Percentiles rank a stretch among this genome's conserved stretches.
Evolutionary conservation across 768 basidiomycete species (phyloP).

Genomic region (Pisolithus albus): DNA sequence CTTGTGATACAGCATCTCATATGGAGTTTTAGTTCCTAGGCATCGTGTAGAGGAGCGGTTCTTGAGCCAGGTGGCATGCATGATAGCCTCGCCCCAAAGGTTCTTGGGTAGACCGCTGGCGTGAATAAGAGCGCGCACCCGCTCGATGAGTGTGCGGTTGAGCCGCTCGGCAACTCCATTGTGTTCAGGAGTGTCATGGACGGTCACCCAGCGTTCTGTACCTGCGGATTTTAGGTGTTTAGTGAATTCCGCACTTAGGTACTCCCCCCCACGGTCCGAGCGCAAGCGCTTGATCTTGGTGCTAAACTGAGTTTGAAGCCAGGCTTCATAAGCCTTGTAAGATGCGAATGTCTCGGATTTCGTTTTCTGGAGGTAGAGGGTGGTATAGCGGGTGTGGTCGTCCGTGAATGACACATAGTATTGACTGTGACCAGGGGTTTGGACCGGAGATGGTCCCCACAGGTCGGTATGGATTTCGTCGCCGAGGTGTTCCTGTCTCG

Average conservation of each 20-base stretch:
- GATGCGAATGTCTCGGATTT: conserved; percentile 9
- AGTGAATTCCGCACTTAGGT: conserved; percentile 17
- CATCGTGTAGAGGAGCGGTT: not conserved
- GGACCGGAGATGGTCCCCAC: conserved; percentile 37
- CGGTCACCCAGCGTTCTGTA: conserved; percentile 27
- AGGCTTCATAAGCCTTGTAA: conserved; percentile 1
- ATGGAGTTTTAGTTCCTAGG: not conserved
- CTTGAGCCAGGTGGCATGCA: not conserved
- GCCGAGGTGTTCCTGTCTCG: not conserved
- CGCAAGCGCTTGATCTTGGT: not conserved
- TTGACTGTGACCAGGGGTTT: conserved; percentile 12
- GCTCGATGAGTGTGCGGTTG: not conserved
- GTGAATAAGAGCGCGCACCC: not conserved
- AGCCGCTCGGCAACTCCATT: conserved; percentile 34
- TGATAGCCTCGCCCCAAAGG: not conserved
- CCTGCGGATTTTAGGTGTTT: not conserved
- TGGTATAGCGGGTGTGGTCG: conserved; percentile 1
- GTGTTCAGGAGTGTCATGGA: conserved; percentile 37
- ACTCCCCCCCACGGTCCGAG: conserved; percentile 23
- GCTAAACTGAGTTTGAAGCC: not conserved
- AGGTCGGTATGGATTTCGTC: conserved; percentile 28
- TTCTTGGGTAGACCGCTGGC: not conserved
- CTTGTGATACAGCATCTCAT: not conserved
- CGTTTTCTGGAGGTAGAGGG: not conserved
- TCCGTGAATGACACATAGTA: conserved; percentile 11